phyloP scores from a whole-genome alignment of 768 basidiomycete genomes.

The Kwoniella newhampshirensis region DNA sequence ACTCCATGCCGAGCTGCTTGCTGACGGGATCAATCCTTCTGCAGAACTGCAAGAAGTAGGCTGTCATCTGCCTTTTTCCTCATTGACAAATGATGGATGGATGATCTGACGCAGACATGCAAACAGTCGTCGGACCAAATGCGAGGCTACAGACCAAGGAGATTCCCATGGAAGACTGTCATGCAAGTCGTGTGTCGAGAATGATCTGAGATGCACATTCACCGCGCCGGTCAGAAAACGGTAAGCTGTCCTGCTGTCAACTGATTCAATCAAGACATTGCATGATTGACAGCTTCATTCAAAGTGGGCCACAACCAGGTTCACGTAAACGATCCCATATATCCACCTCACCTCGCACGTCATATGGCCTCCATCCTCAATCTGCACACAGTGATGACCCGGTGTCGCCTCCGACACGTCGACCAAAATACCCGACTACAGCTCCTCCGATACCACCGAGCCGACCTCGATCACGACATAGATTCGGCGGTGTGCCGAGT shows the following conservation, averaged over 20 bases:
- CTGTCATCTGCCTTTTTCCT: not conserved
- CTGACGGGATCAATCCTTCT: not conserved
- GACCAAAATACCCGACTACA: not conserved
- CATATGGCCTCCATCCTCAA: not conserved
- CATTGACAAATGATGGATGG: not conserved
- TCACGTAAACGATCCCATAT: not conserved
- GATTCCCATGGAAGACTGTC: not conserved
- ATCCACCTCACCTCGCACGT: not conserved
- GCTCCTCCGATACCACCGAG: not conserved
- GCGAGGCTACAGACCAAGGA: not conserved
- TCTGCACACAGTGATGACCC: not conserved
- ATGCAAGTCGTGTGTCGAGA: constrained; percentile 7
- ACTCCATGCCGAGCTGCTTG: not conserved
- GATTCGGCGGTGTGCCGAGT: constrained; percentile 15
- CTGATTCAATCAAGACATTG: too few relatives aligned
- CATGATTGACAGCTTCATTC: not conserved
- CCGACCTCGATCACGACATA: not conserved
- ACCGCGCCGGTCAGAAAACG: constrained; percentile 12
- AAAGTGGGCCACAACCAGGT: constrained; percentile 18
- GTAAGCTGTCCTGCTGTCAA: not conserved
- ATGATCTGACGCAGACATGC: not conserved
- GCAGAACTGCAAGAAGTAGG: constrained; percentile 17
- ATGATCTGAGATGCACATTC: constrained; percentile 14
- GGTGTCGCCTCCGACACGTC: not conserved
- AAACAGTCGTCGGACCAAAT: constrained; percentile 14